Conservation (phyloP, 805 yeast species). For the Lipomyces oligophaga region DNA sequence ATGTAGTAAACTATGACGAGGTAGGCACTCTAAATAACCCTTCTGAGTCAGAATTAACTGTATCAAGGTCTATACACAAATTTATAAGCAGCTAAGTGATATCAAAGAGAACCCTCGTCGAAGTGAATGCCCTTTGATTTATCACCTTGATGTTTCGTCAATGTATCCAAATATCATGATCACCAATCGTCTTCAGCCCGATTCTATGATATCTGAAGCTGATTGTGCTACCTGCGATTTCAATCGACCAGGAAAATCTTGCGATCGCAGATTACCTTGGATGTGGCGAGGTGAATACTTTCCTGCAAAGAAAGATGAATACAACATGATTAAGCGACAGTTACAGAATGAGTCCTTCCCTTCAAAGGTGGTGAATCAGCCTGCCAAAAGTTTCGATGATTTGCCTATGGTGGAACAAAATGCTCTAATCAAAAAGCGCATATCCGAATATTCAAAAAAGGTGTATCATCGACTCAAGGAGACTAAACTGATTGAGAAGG, state of each 20-base stretch:
- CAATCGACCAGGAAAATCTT: constrained; percentile 87
- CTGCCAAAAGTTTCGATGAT: constrained; percentile 67
- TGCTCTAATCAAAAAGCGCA: constrained; percentile 63
- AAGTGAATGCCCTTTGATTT: constrained; percentile 76
- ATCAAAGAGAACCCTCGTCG: constrained; percentile 62
- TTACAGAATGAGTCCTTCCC: constrained; percentile 76
- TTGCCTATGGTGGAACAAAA: constrained; percentile 76
- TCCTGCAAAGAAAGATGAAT: constrained; percentile 89
- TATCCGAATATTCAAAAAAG: constrained; percentile 79
- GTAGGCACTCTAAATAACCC: constrained; percentile 36
- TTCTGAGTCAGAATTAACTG: background rate
- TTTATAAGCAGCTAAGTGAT: constrained; percentile 53
- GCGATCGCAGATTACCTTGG: constrained; percentile 93
- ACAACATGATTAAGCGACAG: constrained; percentile 81
- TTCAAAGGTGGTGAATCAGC: constrained; percentile 51
- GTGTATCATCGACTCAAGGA: constrained; percentile 77
- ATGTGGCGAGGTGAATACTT: constrained; percentile 96
- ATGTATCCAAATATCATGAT: constrained; percentile 99
- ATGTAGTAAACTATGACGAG: constrained; percentile 77
- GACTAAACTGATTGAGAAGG: constrained; percentile 80
- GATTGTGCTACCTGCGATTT: constrained; percentile 98
- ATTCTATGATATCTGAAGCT: constrained; percentile 90
- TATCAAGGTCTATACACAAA: constrained; percentile 40
- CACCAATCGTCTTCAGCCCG: constrained; percentile 94
- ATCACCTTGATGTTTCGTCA: constrained; percentile 98